These are phyloP conservation scores for Stagonosporopsis chrysanthemi DNA, from an alignment of 2,329 filamentous ascomycete genomes.

Conservation along the genomic window DNA sequence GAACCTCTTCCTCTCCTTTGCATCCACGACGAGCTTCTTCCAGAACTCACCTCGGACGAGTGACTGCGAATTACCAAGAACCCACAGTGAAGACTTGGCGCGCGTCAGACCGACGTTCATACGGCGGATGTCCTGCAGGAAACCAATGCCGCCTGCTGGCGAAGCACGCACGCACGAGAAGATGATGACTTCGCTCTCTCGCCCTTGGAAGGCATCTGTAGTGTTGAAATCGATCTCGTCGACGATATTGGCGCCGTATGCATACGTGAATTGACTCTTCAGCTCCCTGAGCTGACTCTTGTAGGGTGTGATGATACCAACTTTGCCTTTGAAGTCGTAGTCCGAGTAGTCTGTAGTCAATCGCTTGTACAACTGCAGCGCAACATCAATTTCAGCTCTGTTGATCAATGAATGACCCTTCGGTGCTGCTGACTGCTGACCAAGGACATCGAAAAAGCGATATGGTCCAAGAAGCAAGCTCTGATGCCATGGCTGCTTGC, in stretches of 20 bases:
- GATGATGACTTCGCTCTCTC: slow-evolving; percentile 97
- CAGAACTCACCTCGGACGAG: slow-evolving; percentile 90
- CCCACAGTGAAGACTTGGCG: slow-evolving; percentile 96
- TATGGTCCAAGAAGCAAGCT: slow-evolving; percentile 86
- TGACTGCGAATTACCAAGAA: slow-evolving; percentile 89
- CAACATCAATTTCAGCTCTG: slow-evolving; percentile 82
- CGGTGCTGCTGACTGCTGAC: slow-evolving; percentile 80
- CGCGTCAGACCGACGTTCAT: slow-evolving; percentile 99
- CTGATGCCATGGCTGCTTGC: slow-evolving; percentile 83
- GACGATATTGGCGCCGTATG: slow-evolving; percentile 77
- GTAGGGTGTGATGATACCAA: slow-evolving; percentile 98
- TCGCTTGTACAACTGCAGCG: slow-evolving; percentile 82
- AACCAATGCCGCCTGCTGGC: slow-evolving; percentile 93
- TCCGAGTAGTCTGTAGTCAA: slow-evolving; percentile 74
- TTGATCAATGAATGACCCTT: slow-evolving; percentile 92
- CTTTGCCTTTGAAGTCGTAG: slow-evolving; percentile 78
- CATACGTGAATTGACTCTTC: slow-evolving; percentile 73
- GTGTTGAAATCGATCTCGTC: slow-evolving; percentile 96
- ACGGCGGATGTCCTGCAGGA: slow-evolving; percentile 96
- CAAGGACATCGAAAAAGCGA: slow-evolving; percentile 95
- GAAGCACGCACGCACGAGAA: slow-evolving; percentile 97
- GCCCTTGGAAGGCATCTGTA: slow-evolving; percentile 95
- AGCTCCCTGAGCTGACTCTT: slow-evolving; percentile 89
- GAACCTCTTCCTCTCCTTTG: slow-evolving; percentile 75
- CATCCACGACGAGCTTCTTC: slow-evolving; percentile 84